phyloP scores from a whole-genome alignment of 176 grass and related monocot genomes.

The Triticum monococcum region DNA sequence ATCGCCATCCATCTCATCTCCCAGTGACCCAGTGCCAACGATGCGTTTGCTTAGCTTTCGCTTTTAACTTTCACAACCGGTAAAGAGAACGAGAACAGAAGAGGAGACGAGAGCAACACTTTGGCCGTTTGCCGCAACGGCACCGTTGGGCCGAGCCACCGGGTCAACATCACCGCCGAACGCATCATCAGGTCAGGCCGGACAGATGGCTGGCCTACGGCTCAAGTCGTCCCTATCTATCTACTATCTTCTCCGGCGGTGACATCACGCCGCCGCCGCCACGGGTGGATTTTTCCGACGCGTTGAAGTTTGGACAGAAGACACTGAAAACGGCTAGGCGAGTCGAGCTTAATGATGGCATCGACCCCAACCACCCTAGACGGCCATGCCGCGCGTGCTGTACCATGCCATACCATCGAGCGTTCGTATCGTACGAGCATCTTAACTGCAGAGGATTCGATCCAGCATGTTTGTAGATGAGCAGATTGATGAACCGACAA shows the following conservation, averaged over 20 bases:
- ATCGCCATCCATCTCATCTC: neutral
- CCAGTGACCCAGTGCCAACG: too few relatives aligned
- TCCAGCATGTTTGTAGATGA: neutral
- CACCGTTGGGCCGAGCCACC: neutral
- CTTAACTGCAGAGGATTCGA: neutral
- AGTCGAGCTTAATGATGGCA: neutral
- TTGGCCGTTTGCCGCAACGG: neutral
- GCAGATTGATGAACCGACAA: neutral
- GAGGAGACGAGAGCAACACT: neutral
- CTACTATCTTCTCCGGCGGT: neutral
- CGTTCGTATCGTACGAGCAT: neutral
- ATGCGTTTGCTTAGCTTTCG: too few relatives aligned
- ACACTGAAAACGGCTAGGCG: too few relatives aligned
- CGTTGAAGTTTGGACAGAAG: neutral
- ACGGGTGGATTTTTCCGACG: neutral
- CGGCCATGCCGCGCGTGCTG: too few relatives aligned
- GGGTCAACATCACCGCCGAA: conserved; percentile 18
- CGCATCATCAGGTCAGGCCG: conserved; percentile 18
- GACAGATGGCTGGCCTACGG: conserved; percentile 2
- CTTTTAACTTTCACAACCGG: too few relatives aligned
- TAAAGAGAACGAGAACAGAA: too few relatives aligned
- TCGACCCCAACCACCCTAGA: neutral
- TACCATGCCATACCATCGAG: too few relatives aligned
- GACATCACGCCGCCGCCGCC: neutral
- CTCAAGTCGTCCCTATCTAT: neutral